phyloP scores from a whole-genome alignment of 768 basidiomycete species.

The Arthromyces matolae region DNA sequence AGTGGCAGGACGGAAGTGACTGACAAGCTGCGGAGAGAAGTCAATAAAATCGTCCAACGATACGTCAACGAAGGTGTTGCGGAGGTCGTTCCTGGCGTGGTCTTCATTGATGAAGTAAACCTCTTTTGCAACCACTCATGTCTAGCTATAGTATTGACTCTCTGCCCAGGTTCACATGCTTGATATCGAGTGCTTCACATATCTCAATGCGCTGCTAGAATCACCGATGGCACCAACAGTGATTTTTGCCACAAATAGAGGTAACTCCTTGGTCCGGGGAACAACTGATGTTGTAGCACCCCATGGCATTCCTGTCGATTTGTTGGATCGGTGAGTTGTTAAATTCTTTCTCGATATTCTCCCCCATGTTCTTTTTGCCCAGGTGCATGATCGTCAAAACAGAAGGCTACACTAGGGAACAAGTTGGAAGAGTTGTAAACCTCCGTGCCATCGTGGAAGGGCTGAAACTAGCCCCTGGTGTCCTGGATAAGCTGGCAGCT shows the following conservation, averaged over 20 bases:
- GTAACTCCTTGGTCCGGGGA: conserved; percentile 87
- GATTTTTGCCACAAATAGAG: conserved; percentile 94
- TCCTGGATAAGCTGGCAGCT: conserved; percentile 74
- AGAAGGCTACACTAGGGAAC: conserved; percentile 73
- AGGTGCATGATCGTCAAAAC: conserved; percentile 97
- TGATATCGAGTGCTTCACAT: conserved; percentile 99
- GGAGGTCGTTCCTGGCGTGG: conserved; percentile 94
- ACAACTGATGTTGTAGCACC: conserved; percentile 89
- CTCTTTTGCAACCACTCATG: not conserved
- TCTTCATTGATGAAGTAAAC: conserved; percentile 96
- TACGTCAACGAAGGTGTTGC: conserved; percentile 99
- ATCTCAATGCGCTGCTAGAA: conserved; percentile 92
- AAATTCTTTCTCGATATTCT: not conserved
- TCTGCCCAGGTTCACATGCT: conserved; percentile 90
- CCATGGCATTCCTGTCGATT: conserved; percentile 91
- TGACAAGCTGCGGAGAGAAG: conserved; percentile 91
- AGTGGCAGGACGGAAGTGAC: conserved; percentile 94
- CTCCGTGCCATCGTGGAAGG: conserved; percentile 86
- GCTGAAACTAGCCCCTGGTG: conserved; percentile 67
- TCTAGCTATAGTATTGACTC: conserved; percentile 1
- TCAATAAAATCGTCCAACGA: conserved; percentile 95
- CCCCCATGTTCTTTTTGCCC: conserved; percentile 3
- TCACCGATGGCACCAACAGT: conserved; percentile 97
- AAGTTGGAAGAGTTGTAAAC: conserved; percentile 84
- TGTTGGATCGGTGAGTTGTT: conserved; percentile 75